These are phyloP conservation scores for Rosellinia necatrix DNA, from an alignment of 2,329 filamentous ascomycete species.

Conservation along the genomic window DNA sequence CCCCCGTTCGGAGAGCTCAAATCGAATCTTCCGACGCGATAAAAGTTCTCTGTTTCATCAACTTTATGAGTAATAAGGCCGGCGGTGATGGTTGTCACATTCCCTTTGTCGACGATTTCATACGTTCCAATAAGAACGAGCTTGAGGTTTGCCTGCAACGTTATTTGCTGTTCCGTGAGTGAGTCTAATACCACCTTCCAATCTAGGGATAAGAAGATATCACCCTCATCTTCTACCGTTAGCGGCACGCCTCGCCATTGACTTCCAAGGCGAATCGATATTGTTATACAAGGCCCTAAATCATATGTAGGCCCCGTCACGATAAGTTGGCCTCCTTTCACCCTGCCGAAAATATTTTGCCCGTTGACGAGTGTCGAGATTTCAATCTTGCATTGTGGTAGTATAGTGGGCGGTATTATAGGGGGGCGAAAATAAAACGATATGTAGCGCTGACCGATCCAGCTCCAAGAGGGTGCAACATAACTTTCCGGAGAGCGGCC, in stretches of 20 bases:
- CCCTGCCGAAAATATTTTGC: conserved; percentile 1
- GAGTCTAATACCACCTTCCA: not conserved
- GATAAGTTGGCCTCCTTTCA: not conserved
- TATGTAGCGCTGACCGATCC: conserved; percentile 1
- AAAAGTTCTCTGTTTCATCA: not conserved
- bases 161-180: not conserved
- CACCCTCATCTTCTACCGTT: not conserved
- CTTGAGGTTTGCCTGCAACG: not conserved
- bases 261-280: not conserved
- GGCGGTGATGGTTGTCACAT: not conserved
- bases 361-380: conserved; percentile 1
- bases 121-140: conserved; percentile 5
- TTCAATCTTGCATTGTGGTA: not conserved
- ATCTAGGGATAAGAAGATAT: conserved; percentile 2
- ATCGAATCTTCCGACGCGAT: conserved; percentile 4
- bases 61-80: conserved; percentile 1
- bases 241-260: not conserved
- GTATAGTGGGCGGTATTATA: not conserved
- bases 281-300: not conserved
- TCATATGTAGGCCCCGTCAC: not conserved
- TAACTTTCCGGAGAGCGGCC: not conserved
- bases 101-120: not conserved
- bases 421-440: not conserved
- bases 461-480: conserved; percentile 3
- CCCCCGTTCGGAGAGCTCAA: not conserved